phyloP scores from a whole-genome alignment of 352 stramenopile species.

The Globisporangium rhizosaccharum region DNA sequence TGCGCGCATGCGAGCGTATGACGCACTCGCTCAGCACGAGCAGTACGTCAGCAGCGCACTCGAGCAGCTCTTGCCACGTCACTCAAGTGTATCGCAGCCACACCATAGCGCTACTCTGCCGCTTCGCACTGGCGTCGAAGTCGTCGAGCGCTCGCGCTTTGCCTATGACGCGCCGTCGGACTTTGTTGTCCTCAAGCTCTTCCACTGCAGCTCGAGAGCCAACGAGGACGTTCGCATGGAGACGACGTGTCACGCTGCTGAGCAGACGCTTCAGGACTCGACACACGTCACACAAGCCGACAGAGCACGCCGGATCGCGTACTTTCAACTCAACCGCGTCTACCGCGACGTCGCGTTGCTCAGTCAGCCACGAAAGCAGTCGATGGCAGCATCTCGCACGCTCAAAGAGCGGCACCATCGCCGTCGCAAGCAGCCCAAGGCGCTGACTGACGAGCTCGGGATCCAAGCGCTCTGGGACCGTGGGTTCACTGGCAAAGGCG shows the following conservation, averaged over 20 bases:
- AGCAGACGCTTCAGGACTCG: constrained; percentile 17
- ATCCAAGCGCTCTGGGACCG: constrained; percentile 52
- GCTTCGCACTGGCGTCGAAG: not conserved
- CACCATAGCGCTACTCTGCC: constrained; percentile 14
- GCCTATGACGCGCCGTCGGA: constrained; percentile 39
- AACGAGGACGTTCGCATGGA: not conserved
- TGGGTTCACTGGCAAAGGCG: constrained; percentile 57
- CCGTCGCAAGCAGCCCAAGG: constrained; percentile 17
- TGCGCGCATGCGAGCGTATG: constrained; percentile 29
- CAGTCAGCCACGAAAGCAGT: not conserved
- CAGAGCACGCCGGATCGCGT: constrained; percentile 21
- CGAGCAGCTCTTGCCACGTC: constrained; percentile 2
- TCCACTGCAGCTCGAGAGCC: constrained; percentile 23
- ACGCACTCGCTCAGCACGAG: constrained; percentile 24
- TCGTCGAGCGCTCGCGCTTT: constrained; percentile 23
- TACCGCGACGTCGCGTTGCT: constrained; percentile 25
- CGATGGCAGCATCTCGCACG: too few species aligned
- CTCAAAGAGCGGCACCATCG: not conserved
- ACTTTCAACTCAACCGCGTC: constrained; percentile 39
- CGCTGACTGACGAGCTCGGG: constrained; percentile 47
- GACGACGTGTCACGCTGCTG: constrained; percentile 20
- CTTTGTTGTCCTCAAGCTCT: constrained; percentile 55
- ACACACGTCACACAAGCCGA: not conserved
- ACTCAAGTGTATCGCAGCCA: not conserved
- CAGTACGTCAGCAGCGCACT: constrained; percentile 20